phyloP scores from a whole-genome alignment of 108 stramenopile genomes.

The Cyclotella baltica region DNA sequence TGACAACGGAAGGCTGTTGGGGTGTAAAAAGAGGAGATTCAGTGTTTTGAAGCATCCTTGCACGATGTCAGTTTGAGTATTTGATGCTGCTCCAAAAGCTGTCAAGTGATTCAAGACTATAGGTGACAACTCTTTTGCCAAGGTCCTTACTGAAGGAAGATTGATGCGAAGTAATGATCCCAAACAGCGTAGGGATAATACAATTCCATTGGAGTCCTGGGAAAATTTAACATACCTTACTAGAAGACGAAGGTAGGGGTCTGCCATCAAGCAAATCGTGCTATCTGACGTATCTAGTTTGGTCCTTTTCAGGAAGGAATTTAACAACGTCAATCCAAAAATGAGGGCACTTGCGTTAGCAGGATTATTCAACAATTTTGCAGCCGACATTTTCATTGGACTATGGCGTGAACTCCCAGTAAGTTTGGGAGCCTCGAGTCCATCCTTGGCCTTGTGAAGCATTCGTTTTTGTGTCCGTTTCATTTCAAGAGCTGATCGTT shows the following conservation, averaged over 20 bases:
- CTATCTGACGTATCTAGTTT: conserved; percentile 57
- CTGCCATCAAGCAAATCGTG: conserved; percentile 64
- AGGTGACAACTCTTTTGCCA: conserved; percentile 72
- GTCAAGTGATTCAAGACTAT: conserved; percentile 79
- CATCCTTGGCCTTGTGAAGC: conserved; percentile 73
- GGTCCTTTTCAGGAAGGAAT: conserved; percentile 78
- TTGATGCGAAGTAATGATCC: conserved; percentile 75
- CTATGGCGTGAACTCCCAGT: conserved; percentile 78
- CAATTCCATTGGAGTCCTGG: conserved; percentile 75
- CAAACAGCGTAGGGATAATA: conserved; percentile 85
- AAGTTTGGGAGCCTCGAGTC: conserved; percentile 84
- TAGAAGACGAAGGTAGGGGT: conserved; percentile 87
- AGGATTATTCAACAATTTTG: conserved; percentile 71
- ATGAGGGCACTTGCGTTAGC: conserved; percentile 78
- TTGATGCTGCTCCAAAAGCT: conserved; percentile 57
- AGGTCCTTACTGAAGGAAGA: conserved; percentile 77
- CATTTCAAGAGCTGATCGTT: conserved; percentile 58
- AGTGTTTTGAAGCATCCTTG: conserved; percentile 93
- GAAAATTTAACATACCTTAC: conserved; percentile 77
- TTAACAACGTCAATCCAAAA: conserved; percentile 86
- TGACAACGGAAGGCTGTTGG: conserved; percentile 38
- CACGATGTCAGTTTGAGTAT: conserved; percentile 81
- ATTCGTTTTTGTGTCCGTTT: conserved; percentile 57
- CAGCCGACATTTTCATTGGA: conserved; percentile 30
- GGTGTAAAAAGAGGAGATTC: conserved; percentile 71